Conservation (phyloP, 1,139 yeast genomes). For the Eremothecium cymbalariae region DNA sequence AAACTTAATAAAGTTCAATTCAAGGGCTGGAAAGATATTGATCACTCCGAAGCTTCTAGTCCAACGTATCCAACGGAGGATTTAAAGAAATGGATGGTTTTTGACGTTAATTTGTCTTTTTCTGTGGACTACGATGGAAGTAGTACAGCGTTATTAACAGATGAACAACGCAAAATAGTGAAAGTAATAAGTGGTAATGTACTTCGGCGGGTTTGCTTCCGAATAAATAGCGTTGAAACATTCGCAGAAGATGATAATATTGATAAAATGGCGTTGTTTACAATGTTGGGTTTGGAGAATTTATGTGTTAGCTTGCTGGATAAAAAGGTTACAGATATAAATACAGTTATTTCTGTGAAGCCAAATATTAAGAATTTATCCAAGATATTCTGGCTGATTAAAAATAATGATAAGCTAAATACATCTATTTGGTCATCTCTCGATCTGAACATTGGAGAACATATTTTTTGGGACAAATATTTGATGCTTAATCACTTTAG, state of each 20-base stretch:
- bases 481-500: conserved; percentile 4
- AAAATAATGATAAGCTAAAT: conserved; percentile 22
- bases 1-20: conserved; percentile 18
- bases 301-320: conserved; percentile 22
- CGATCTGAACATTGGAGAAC: conserved; percentile 18
- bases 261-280: conserved; percentile 14
- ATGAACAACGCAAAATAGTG: conserved; percentile 13
- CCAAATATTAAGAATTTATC: conserved; percentile 24
- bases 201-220: conserved; percentile 20
- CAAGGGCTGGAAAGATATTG: conserved; percentile 28
- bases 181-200: conserved; percentile 16
- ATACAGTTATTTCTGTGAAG: conserved; percentile 20
- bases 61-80: too few species aligned
- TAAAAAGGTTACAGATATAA: conserved; percentile 16
- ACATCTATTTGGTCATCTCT: conserved; percentile 23
- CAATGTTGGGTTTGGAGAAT: conserved; percentile 16
- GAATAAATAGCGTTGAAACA: conserved; percentile 21
- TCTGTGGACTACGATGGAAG: conserved; percentile 22
- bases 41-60: conserved; percentile 23
- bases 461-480: conserved; percentile 5
- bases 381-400: conserved; percentile 22
- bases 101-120: conserved; percentile 16
- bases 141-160: conserved; percentile 7
- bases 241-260: conserved; percentile 16
- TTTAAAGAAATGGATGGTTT: conserved; percentile 4